phyloP scores from a whole-genome alignment of 257 asterid species.

The Henckelia pumila region DNA sequence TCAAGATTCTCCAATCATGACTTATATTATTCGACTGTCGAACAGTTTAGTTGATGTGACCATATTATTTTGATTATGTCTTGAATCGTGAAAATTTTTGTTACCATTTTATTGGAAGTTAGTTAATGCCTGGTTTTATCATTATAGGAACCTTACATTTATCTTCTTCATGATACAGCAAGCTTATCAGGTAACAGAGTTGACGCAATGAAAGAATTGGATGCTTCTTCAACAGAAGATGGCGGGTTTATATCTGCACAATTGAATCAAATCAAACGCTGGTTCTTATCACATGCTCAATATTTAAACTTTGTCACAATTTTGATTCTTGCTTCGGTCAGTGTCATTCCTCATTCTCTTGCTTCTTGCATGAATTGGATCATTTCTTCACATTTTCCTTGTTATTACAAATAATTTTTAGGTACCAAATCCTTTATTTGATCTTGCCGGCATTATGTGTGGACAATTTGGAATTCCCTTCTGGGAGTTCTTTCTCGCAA shows the following conservation, averaged over 20 bases:
- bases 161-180: conserved; percentile 46
- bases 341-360: conserved; percentile 25
- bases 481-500: conserved; percentile 86
- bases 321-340: conserved; percentile 79
- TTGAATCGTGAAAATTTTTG: background rate
- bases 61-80: conserved; percentile 5
- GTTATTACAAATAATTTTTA: conserved; percentile 27
- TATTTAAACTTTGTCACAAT: conserved; percentile 68
- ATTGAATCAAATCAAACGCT: conserved; percentile 45
- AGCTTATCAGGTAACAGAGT: conserved; percentile 55
- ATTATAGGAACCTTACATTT: conserved; percentile 8
- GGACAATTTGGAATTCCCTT: conserved; percentile 92
- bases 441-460: conserved; percentile 97
- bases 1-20: background rate
- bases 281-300: conserved; percentile 78
- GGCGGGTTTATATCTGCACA: conserved; percentile 42
- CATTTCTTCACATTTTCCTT: conserved; percentile 1
- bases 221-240: conserved; percentile 43
- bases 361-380: conserved; percentile 1
- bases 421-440: conserved; percentile 96
- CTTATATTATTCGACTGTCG: background rate
- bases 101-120: background rate
- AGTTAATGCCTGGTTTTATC: background rate
- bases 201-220: conserved; percentile 56
- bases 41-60: background rate